Evolutionary conservation across 2,329 filamentous ascomycete species (phyloP).

Genomic region (Microcera coccophila): DNA sequence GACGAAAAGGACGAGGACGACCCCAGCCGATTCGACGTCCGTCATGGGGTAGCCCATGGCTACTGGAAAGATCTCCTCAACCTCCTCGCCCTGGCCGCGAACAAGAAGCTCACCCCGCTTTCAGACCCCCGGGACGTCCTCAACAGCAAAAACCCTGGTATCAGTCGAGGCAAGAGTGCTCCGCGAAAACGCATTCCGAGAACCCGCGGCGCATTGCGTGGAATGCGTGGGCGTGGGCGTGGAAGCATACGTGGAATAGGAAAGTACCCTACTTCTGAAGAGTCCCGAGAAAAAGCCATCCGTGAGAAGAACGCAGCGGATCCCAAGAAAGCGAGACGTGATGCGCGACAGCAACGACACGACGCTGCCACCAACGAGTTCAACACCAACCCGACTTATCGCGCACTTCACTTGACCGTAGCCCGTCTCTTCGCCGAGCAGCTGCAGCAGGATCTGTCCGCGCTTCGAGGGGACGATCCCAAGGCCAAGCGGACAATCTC

Average conservation of each 20-base stretch:
- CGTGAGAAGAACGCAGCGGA: constrained; percentile 3
- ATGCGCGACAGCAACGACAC: constrained; percentile 39
- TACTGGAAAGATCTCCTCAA: constrained; percentile 63
- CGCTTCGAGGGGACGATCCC: constrained; percentile 38
- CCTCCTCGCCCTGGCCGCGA: constrained; percentile 49
- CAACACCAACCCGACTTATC: constrained; percentile 43
- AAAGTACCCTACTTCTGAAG: not conserved
- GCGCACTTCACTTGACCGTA: constrained; percentile 48
- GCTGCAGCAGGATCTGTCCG: constrained; percentile 43
- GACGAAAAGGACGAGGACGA: constrained; percentile 37
- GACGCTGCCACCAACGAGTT: constrained; percentile 39
- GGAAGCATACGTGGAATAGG: not conserved
- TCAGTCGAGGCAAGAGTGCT: constrained; percentile 20
- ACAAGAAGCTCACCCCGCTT: constrained; percentile 42
- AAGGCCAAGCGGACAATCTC: constrained; percentile 45
- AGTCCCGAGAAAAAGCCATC: constrained; percentile 1
- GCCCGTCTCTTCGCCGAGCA: constrained; percentile 56
- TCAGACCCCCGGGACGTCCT: constrained; percentile 39
- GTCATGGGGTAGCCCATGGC: constrained; percentile 51
- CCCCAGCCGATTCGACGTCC: constrained; percentile 37
- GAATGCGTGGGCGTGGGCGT: constrained; percentile 6
- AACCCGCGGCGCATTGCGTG: not conserved
- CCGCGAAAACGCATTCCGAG: not conserved
- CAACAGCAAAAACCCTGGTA: constrained; percentile 33
- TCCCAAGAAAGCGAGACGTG: constrained; percentile 23